Conservation (phyloP, 1,284 basidiomycete genomes). For the Wolfiporia cocos region DNA sequence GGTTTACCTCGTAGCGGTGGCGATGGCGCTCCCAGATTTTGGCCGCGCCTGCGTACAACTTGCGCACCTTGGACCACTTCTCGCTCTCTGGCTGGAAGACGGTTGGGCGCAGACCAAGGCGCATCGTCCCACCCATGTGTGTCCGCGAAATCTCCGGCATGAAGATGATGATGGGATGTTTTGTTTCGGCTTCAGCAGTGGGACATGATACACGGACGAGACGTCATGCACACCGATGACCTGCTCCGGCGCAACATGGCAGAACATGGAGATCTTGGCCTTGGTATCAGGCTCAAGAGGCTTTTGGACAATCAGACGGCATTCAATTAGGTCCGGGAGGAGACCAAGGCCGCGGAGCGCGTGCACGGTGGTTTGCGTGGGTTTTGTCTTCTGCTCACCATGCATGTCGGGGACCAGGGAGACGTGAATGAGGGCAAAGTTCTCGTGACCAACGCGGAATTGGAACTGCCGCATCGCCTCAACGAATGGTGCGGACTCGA, state of each 20-base stretch:
- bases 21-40: slow-evolving; percentile 97
- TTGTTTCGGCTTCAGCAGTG: slow-evolving; percentile 62
- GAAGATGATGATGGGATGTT: slow-evolving; percentile 85
- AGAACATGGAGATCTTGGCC: slow-evolving; percentile 99
- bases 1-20: slow-evolving; percentile 97
- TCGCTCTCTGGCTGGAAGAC: slow-evolving; percentile 69
- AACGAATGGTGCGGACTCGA: slow-evolving; percentile 95
- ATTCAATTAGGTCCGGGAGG: slow-evolving; percentile 93
- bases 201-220: slow-evolving; percentile 96
- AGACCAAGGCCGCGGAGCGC: slow-evolving; percentile 92
- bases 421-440: slow-evolving; percentile 97
- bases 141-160: slow-evolving; percentile 99
- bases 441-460: slow-evolving; percentile 95
- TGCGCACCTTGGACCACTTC: slow-evolving; percentile 63
- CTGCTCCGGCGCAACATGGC: slow-evolving; percentile 91
- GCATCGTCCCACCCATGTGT: slow-evolving; percentile 98
- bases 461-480: slow-evolving; percentile 99
- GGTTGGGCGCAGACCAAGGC: slow-evolving; percentile 91
- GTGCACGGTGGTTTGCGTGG: slow-evolving; percentile 97
- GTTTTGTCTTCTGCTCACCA: slow-evolving; percentile 99
- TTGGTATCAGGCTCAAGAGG: slow-evolving; percentile 83
- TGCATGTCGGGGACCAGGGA: slow-evolving; percentile 98
- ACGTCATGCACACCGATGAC: slow-evolving; percentile 98
- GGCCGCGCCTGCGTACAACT: slow-evolving; percentile 79
- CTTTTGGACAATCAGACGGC: slow-evolving; percentile 69